phyloP scores from a whole-genome alignment of 495 filamentous ascomycete species.

The Penicillium waksmanii region DNA sequence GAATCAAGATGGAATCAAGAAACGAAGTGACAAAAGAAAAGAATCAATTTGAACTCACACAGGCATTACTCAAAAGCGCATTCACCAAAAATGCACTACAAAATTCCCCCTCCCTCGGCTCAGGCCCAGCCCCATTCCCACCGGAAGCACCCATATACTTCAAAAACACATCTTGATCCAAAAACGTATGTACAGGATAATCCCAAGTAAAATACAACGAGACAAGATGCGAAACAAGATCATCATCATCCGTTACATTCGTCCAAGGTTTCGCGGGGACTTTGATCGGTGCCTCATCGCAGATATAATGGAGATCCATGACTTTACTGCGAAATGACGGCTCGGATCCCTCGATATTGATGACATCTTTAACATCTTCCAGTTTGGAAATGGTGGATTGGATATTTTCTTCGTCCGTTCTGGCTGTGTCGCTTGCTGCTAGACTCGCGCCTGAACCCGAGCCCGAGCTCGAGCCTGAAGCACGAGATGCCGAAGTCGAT shows the following conservation, averaged over 20 bases:
- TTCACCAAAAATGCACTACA: slow-evolving; percentile 60
- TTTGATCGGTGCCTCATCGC: slow-evolving; percentile 41
- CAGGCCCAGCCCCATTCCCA: not conserved
- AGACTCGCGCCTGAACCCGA: too few relatives aligned
- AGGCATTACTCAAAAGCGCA: slow-evolving; percentile 54
- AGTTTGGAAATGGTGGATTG: slow-evolving; percentile 21
- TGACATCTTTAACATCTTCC: slow-evolving; percentile 35
- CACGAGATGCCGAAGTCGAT: too few relatives aligned
- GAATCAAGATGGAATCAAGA: not conserved
- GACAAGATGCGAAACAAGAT: slow-evolving; percentile 57
- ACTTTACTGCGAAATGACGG: slow-evolving; percentile 47
- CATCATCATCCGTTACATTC: slow-evolving; percentile 49
- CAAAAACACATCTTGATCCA: slow-evolving; percentile 54
- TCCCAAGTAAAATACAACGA: slow-evolving; percentile 60
- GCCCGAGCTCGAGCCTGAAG: too few relatives aligned
- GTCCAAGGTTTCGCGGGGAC: slow-evolving; percentile 58
- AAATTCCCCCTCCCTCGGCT: slow-evolving; percentile 35
- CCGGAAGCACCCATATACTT: slow-evolving; percentile 45
- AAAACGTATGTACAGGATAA: slow-evolving; percentile 52
- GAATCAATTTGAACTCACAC: slow-evolving; percentile 35
- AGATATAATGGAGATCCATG: slow-evolving; percentile 53
- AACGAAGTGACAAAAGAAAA: not conserved
- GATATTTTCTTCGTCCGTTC: slow-evolving; percentile 15
- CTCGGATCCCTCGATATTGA: slow-evolving; percentile 38
- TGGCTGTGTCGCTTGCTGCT: not conserved